These are phyloP conservation scores for Discostella pseudostelligera DNA, from an alignment of 108 stramenopile genomes.

Conservation along the genomic window DNA sequence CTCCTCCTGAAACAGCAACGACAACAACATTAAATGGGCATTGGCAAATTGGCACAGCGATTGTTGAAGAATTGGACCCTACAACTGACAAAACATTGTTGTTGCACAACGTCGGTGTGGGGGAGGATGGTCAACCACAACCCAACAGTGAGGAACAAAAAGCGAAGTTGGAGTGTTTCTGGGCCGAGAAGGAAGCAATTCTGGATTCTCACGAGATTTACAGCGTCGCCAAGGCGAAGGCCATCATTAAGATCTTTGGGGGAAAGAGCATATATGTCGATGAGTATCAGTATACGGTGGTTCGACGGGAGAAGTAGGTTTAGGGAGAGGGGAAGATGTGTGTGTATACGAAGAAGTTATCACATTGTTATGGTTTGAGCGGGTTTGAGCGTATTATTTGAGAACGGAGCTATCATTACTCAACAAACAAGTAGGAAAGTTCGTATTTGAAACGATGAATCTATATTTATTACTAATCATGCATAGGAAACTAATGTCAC, in stretches of 20 bases:
- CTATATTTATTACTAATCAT: too few species aligned
- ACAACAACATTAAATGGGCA: not conserved
- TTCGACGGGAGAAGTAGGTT: not conserved
- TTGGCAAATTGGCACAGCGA: constrained; percentile 13
- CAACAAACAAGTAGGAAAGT: too few species aligned
- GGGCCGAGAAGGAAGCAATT: constrained; percentile 6
- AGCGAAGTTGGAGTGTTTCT: constrained; percentile 3
- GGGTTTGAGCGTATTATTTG: too few species aligned
- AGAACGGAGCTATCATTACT: too few species aligned
- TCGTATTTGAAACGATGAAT: too few species aligned
- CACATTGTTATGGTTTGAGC: not conserved
- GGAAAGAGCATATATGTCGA: constrained; percentile 12
- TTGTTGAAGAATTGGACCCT: constrained; percentile 13
- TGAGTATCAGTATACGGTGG: constrained; percentile 9
- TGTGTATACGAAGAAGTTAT: not conserved
- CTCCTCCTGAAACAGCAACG: too few species aligned
- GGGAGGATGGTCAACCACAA: too few species aligned
- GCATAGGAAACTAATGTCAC: too few species aligned
- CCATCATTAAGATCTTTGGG: constrained; percentile 10
- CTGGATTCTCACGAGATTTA: constrained; percentile 11
- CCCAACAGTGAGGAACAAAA: not conserved
- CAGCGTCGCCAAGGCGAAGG: constrained; percentile 2
- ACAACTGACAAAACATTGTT: not conserved
- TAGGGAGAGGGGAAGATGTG: not conserved
- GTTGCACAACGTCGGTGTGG: not conserved